Base-by-base conservation (phyloP, 1,139 yeast genomes). In the Yamadazyma dendronema region DNA sequence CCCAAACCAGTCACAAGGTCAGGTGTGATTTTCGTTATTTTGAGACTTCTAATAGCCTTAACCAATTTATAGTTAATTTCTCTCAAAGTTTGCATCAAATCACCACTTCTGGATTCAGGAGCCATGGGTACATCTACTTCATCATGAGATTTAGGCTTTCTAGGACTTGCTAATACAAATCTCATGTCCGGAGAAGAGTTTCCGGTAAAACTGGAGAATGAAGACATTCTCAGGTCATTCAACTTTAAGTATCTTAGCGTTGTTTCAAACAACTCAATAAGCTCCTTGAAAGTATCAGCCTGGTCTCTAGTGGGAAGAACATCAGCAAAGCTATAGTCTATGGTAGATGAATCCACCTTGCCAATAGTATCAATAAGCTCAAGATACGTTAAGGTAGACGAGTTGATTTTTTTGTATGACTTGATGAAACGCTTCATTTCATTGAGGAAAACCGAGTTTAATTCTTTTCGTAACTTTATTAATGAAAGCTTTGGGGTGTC, bases 91-190 rank as follows among this genome's bases (percentile, higher is more conserved):
- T 49, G 44, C 54, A 62, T 50, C n/a, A 49, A 39, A 8, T 23
- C 26, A 11, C 6, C 6, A 24, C 26, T 24, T 16, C 11, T 14
- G 5, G 17, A 7, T 11, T 26, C 17, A 24, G 13, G 12, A 7
- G 5, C 13, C 10, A 10, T 15, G 10, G 29, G 2, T 5, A 24
- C 31, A 10, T 28, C 37, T 7, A 7, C 9, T 9, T 9, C 22
- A 19, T 19, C 22, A 6, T 19, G 22, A 34, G 26, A 2, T 22
- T 42, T 50, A 10, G 40, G 31, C 39, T 68, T 68, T 7, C 59
- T 47, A 0, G 76, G 75, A 48, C 74, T 67, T 0, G 75, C 67
- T 17, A 67, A 47, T 17, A 70, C 61, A 34, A 62, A 67, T 4
- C 63, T 55, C 16, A 54, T 44, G 28, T 57, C 59, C n/a, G 48